These are phyloP conservation scores for Hypoxylon rickii DNA, from an alignment of 495 filamentous ascomycete genomes.

Conservation along the genomic window DNA sequence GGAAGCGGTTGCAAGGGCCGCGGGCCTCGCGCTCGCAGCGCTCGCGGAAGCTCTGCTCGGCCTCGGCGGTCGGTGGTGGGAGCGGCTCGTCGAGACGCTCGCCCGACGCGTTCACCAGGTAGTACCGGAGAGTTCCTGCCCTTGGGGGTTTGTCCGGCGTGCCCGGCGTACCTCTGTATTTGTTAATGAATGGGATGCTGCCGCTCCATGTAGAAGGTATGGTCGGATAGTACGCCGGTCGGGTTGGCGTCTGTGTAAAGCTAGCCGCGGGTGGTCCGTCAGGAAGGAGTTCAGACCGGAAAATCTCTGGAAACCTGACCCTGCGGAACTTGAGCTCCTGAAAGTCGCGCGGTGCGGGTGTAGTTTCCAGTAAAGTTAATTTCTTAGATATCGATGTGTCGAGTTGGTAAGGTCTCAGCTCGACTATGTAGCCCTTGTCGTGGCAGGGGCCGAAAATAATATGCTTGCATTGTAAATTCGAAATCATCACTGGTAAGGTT, in stretches of 20 bases:
- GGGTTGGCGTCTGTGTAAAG: neutral
- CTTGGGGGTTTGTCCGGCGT: neutral
- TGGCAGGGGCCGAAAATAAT: constrained; percentile 69
- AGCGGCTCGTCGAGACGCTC: constrained; percentile 44
- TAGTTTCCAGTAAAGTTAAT: constrained; percentile 43
- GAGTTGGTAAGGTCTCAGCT: constrained; percentile 45
- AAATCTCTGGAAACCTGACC: constrained; percentile 37
- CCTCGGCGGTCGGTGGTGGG: constrained; percentile 19
- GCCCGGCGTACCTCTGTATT: neutral
- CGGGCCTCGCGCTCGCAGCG: constrained; percentile 26
- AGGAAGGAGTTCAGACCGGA: constrained; percentile 42
- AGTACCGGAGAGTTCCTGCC: constrained; percentile 15
- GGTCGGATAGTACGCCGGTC: neutral
- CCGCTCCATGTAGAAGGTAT: neutral
- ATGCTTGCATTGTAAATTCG: constrained; percentile 68
- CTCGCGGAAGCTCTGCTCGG: constrained; percentile 32
- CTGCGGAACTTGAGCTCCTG: constrained; percentile 35
- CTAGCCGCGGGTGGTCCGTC: neutral
- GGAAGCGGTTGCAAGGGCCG: constrained; percentile 45
- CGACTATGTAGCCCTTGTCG: constrained; percentile 61
- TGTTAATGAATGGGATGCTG: neutral
- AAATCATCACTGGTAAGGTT: constrained; percentile 59
- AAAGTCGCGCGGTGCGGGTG: constrained; percentile 37
- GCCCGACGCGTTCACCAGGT: constrained; percentile 36
- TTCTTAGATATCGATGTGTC: constrained; percentile 31